Conservation (phyloP, 495 filamentous ascomycete species). For the Rostrohypoxylon terebratum region DNA sequence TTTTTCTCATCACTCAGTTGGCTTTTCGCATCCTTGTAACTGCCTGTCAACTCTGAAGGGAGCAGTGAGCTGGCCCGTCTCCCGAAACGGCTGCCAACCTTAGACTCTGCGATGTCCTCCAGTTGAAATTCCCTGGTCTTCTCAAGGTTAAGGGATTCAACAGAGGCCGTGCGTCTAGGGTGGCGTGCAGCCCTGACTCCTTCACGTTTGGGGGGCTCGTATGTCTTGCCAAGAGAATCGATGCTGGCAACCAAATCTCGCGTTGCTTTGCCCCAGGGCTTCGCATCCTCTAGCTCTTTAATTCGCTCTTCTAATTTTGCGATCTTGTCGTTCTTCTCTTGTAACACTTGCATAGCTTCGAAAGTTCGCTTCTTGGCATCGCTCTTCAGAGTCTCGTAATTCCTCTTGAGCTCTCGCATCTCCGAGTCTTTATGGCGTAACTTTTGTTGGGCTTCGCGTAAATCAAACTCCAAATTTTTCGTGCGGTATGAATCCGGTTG, state of each 20-base stretch:
- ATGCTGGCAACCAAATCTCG: constrained; percentile 42
- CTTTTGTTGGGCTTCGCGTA: constrained; percentile 55
- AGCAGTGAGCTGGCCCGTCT: constrained; percentile 1
- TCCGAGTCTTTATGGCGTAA: constrained; percentile 62
- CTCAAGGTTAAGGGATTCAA: constrained; percentile 44
- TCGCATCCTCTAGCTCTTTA: constrained; percentile 32
- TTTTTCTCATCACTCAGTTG: constrained; percentile 33
- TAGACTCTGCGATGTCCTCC: constrained; percentile 18
- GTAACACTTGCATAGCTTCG: constrained; percentile 66
- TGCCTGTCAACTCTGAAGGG: constrained; percentile 38
- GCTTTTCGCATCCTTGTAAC: constrained; percentile 36
- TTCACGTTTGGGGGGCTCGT: constrained; percentile 41
- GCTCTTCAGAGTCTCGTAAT: constrained; percentile 69
- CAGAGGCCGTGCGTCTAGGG: constrained; percentile 36
- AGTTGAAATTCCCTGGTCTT: constrained; percentile 39
- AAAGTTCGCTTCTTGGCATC: constrained; percentile 67
- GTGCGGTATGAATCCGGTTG: constrained; percentile 49
- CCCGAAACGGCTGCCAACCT: neutral
- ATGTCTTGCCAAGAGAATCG: constrained; percentile 44
- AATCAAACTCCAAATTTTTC: constrained; percentile 58
- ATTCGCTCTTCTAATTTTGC: constrained; percentile 57
- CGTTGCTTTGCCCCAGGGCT: constrained; percentile 31
- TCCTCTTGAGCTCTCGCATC: constrained; percentile 62
- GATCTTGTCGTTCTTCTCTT: constrained; percentile 75
- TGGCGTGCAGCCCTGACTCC: constrained; percentile 14